Conservation (phyloP, 305 asterid genomes). For the Coffea humblotiana region DNA sequence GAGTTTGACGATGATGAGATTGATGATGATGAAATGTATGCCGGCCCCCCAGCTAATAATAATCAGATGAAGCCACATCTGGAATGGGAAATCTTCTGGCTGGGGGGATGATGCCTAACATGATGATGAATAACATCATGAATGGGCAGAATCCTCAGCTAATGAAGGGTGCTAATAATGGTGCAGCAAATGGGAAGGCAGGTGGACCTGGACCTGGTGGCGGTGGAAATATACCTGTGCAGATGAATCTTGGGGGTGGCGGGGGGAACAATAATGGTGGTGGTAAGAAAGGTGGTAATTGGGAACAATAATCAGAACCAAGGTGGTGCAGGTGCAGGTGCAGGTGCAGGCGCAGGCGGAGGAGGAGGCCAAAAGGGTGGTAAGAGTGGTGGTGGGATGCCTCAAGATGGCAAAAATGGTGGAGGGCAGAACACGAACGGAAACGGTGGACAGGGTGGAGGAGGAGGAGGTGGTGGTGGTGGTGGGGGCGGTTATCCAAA, state of each 20-base stretch:
- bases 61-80: constrained; percentile 41
- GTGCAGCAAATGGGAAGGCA: constrained; percentile 32
- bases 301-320: constrained; percentile 25
- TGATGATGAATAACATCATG: constrained; percentile 36
- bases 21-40: constrained; percentile 51
- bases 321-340: constrained; percentile 24
- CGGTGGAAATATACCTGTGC: constrained; percentile 37
- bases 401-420: constrained; percentile 24
- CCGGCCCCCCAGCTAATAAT: constrained; percentile 15
- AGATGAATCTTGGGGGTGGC: constrained; percentile 39
- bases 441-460: constrained; percentile 33
- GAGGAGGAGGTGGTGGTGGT: constrained; percentile 21
- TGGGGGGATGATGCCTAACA: constrained; percentile 29
- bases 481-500: constrained; percentile 21
- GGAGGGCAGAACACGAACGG: constrained; percentile 27
- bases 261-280: constrained; percentile 26
- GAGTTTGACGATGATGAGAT: constrained; percentile 40
- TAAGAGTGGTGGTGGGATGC: constrained; percentile 35
- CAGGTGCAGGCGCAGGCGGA: constrained; percentile 4
- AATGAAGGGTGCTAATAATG: constrained; percentile 40
- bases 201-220: constrained; percentile 34
- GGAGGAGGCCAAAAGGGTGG: constrained; percentile 16
- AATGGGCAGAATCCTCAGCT: constrained; percentile 38
- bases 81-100: constrained; percentile 40
- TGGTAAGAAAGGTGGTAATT: constrained; percentile 13